These are phyloP conservation scores for Sphenostylis stenocarpa DNA, from an alignment of 306 rosid genomes.

Conservation along the genomic window DNA sequence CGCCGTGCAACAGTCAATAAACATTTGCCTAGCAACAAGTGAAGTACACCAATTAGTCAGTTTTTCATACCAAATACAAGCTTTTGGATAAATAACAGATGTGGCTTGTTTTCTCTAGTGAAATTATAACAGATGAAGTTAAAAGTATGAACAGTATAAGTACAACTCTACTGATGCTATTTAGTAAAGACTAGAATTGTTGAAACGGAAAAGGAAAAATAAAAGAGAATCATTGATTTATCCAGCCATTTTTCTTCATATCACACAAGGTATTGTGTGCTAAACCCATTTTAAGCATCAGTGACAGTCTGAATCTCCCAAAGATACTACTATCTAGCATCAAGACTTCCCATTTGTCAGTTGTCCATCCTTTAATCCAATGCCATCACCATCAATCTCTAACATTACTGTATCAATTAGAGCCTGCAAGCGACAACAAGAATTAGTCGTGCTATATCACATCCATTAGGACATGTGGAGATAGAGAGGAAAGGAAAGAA, in stretches of 20 bases:
- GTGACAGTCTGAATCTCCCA: not conserved
- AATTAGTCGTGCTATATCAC: constrained; percentile 8
- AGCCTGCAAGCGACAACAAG: constrained; percentile 52
- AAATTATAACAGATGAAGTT: not conserved
- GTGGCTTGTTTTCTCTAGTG: not conserved
- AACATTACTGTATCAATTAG: constrained; percentile 53
- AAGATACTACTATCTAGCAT: constrained; percentile 27
- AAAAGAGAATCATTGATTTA: not conserved
- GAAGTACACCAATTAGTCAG: not conserved
- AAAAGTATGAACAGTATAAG: not conserved
- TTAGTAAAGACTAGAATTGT: not conserved
- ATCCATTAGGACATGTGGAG: not conserved
- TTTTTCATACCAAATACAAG: not conserved
- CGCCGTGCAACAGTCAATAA: not conserved
- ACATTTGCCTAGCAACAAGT: not conserved
- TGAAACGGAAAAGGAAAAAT: not conserved
- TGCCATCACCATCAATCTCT: constrained; percentile 50
- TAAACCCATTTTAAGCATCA: constrained; percentile 8
- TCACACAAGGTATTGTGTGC: not conserved
- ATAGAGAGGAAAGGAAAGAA: not conserved
- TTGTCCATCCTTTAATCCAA: constrained; percentile 36
- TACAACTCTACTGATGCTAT: not conserved
- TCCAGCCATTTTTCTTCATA: not conserved
- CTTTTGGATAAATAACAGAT: not conserved
- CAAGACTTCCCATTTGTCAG: constrained; percentile 42